Base-by-base conservation (phyloP, 192 early-diverging fungal species). In the Gryganskiella cystojenkinii region DNA sequence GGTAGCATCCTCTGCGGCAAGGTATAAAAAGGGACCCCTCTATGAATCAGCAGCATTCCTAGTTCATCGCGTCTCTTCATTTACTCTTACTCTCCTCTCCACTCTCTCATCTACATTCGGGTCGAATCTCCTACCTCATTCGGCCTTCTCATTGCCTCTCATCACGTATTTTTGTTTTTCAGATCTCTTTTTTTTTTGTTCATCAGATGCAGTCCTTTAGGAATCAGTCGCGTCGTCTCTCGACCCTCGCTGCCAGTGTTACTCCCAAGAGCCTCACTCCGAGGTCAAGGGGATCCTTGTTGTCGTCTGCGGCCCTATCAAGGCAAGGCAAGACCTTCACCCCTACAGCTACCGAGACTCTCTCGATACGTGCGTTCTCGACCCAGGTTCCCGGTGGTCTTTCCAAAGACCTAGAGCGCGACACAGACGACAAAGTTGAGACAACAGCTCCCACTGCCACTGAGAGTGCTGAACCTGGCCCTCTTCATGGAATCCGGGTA, bases 401-500 rank as follows among this genome's bases (percentile, higher is more conserved):
- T 13, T 40, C 35, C 3, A 17, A 20, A 31, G 64, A 66, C 3
- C 37, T 22, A 28, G 45, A 17, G 33, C 56, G 47, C 35, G 56
- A 42, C 3, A 68, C 45, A n/a, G 28, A 42, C 28, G 42, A 15
- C 27, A n/a, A 43, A 20, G 64, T 56, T 25, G n/a, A 61, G 31
- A 59, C 25, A 2, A 46, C 11, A 20, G 15, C 49, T 19, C 0
- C 10, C 22, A 25, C 17, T 6, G 20, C 7, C 4, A 46, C 15
- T 13, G 28, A 37, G 35, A 63, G 54, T 19, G 20, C 13, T 20
- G 71, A 61, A 28, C 47, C 58, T 11, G 90, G 85, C 9, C 89
- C 91, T 13, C 74, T 94, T 27, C 31, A 80, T 14, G 92, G 91
- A 8, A 83, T 91, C 55, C 80, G 90, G 8, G 89, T 93, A 4